These are phyloP conservation scores for Rhizopogon sp. DNA, from an alignment of 768 basidiomycete species.

Conservation along the genomic window DNA sequence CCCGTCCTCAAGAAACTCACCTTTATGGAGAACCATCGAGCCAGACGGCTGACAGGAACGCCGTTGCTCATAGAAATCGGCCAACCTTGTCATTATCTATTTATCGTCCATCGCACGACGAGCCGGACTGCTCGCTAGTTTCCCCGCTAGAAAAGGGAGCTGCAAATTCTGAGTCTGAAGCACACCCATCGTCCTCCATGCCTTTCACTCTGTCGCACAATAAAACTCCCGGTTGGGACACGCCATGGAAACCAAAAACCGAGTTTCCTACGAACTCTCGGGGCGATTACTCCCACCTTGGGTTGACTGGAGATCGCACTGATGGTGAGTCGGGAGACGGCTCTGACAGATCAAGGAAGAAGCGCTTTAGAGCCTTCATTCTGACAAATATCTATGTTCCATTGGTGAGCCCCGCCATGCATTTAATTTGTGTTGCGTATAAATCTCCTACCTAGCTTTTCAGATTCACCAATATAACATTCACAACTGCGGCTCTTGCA, in stretches of 20 bases:
- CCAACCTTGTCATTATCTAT: conserved; percentile 46
- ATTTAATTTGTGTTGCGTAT: conserved; percentile 1
- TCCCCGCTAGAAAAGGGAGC: neutral
- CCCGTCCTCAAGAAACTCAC: conserved; percentile 43
- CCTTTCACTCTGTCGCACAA: conserved; percentile 52
- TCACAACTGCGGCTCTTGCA: conserved; percentile 74
- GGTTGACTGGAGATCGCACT: conserved; percentile 8
- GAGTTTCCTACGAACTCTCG: conserved; percentile 7
- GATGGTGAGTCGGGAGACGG: conserved; percentile 26
- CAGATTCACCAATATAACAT: conserved; percentile 78
- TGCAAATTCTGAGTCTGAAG: conserved; percentile 1
- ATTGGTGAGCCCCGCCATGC: conserved; percentile 41
- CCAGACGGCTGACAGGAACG: conserved; percentile 27
- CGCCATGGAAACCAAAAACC: conserved; percentile 42
- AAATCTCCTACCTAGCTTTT: conserved; percentile 52
- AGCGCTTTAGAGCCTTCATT: conserved; percentile 59
- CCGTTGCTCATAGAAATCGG: conserved; percentile 32
- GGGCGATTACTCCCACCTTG: conserved; percentile 12
- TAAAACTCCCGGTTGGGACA: conserved; percentile 61
- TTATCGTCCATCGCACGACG: conserved; percentile 15
- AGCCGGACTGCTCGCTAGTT: neutral
- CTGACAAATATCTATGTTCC: conserved; percentile 76
- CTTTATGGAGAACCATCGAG: conserved; percentile 15
- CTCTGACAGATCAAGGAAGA: conserved; percentile 32
- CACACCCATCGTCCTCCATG: conserved; percentile 21